Conservation (phyloP, 2,329 filamentous ascomycete species). For the Trichoderma sp. region DNA sequence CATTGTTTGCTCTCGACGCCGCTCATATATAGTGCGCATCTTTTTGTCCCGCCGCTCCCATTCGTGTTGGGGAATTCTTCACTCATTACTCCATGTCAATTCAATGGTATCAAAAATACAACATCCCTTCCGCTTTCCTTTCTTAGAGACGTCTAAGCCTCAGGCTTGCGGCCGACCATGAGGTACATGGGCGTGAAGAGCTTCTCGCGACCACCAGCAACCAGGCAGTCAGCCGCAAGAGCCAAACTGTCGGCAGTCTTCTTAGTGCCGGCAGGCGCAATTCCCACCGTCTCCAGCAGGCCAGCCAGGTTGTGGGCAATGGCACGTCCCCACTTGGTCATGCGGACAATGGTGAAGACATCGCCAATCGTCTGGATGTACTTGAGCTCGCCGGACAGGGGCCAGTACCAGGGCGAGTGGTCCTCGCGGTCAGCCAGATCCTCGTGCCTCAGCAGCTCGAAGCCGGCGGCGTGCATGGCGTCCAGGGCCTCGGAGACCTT, state of each 20-base stretch:
- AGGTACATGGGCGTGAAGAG: slow-evolving; percentile 99
- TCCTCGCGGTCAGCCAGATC: slow-evolving; percentile 59
- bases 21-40: neutral
- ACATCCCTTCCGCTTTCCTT: neutral
- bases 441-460: slow-evolving; percentile 61
- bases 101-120: slow-evolving; percentile 20
- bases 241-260: slow-evolving; percentile 94
- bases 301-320: slow-evolving; percentile 77
- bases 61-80: neutral
- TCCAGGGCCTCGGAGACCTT: slow-evolving; percentile 73
- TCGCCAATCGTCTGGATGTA: slow-evolving; percentile 81
- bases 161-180: slow-evolving; percentile 88
- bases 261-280: slow-evolving; percentile 82
- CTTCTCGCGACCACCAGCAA: slow-evolving; percentile 82
- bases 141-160: slow-evolving; percentile 17
- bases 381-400: slow-evolving; percentile 59
- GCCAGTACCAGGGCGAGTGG: slow-evolving; percentile 26
- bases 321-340: slow-evolving; percentile 82
- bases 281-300: slow-evolving; percentile 68
- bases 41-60: neutral
- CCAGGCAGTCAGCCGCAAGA: slow-evolving; percentile 77
- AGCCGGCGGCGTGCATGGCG: slow-evolving; percentile 82
- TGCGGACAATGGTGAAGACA: slow-evolving; percentile 78
- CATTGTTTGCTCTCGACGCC: slow-evolving; percentile 12
- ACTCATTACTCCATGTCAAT: slow-evolving; percentile 10